Evolutionary conservation across 495 filamentous ascomycete species (phyloP).

Genomic region (Penicillium lividum): DNA sequence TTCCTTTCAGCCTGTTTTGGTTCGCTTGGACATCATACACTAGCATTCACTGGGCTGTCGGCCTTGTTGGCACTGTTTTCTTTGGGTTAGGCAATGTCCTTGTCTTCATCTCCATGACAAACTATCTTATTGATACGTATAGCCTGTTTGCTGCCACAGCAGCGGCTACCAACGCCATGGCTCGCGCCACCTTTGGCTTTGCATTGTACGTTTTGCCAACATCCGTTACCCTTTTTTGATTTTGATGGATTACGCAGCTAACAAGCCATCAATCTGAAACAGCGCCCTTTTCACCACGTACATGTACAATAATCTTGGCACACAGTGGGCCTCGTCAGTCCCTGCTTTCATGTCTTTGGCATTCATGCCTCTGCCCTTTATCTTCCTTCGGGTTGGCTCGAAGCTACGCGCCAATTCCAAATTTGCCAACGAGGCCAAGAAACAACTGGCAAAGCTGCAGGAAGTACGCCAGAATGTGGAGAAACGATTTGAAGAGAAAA

Average conservation of each 20-base stretch:
- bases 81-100: conserved; percentile 49
- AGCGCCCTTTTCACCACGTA: conserved; percentile 66
- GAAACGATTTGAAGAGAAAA: neutral
- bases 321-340: conserved; percentile 66
- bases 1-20: conserved; percentile 59
- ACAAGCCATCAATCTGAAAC: neutral
- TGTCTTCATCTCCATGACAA: conserved; percentile 34
- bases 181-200: conserved; percentile 52
- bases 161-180: conserved; percentile 62
- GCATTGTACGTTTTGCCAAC: conserved; percentile 12
- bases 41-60: conserved; percentile 53
- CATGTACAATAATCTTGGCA: conserved; percentile 66
- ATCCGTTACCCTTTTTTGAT: neutral
- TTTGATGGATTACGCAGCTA: conserved; percentile 3
- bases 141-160: conserved; percentile 64
- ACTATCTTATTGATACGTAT: conserved; percentile 67
- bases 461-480: neutral
- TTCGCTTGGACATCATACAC: conserved; percentile 61
- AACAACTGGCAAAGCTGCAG: conserved; percentile 1
- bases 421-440: conserved; percentile 61
- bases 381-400: conserved; percentile 66
- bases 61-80: conserved; percentile 45
- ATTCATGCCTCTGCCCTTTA: conserved; percentile 67
- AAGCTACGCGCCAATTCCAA: conserved; percentile 61
- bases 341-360: conserved; percentile 41